These are phyloP conservation scores for Nakazawaea peltata DNA, from an alignment of 805 yeast species.

Conservation along the genomic window DNA sequence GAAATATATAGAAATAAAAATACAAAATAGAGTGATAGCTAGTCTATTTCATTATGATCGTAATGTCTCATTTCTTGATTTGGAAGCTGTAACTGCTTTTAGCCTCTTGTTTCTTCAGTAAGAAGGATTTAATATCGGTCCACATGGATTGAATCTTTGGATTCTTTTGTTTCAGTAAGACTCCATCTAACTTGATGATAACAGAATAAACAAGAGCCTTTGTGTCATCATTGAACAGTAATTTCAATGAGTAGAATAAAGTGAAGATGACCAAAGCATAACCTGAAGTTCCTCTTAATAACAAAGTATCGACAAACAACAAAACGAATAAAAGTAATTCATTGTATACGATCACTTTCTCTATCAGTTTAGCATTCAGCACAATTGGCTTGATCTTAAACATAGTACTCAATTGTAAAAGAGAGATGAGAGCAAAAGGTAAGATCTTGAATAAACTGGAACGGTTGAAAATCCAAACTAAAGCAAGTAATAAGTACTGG, in stretches of 20 bases:
- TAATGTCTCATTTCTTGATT: neutral
- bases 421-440: conserved; percentile 51
- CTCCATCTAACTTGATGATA: conserved; percentile 34
- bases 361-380: conserved; percentile 29
- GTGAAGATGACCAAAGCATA: conserved; percentile 52
- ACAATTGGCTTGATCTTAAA: conserved; percentile 33
- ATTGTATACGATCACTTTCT: conserved; percentile 46
- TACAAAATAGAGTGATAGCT: neutral
- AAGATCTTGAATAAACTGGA: conserved; percentile 55
- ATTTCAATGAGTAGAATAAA: conserved; percentile 63
- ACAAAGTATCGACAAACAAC: conserved; percentile 48
- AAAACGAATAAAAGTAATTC: conserved; percentile 49
- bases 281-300: conserved; percentile 63
- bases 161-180: conserved; percentile 34
- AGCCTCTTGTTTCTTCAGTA: conserved; percentile 31
- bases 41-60: too few species aligned
- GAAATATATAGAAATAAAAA: neutral
- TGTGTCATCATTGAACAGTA: conserved; percentile 46
- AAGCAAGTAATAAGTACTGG: conserved; percentile 52
- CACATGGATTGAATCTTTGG: conserved; percentile 33
- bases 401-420: conserved; percentile 42
- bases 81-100: conserved; percentile 19
- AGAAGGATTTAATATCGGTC: conserved; percentile 29
- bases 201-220: conserved; percentile 33
- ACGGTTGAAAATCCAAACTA: conserved; percentile 57